Percentiles rank a stretch among this genome's conserved stretches.
These are phyloP conservation scores for Houttuynia cordata DNA, from an alignment of 164 flowering plant genomes.

Conservation along the genomic window DNA sequence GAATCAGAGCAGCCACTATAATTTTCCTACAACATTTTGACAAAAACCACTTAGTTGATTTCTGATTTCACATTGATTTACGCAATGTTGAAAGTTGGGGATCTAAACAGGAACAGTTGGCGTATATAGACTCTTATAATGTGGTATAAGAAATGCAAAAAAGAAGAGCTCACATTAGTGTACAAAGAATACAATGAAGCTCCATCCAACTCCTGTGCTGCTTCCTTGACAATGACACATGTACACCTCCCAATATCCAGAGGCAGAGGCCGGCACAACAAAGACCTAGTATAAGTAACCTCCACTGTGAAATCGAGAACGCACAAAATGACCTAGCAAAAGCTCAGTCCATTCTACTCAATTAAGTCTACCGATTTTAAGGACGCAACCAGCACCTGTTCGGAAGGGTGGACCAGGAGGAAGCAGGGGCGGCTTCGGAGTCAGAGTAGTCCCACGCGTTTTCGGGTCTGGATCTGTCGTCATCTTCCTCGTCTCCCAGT, in stretches of 20 bases:
- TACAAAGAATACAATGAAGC: constrained; percentile 64
- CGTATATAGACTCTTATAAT: too few species aligned
- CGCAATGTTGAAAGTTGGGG: too few species aligned
- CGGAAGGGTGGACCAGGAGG: constrained; percentile 87
- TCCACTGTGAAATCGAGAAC: not conserved
- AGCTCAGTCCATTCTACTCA: not conserved
- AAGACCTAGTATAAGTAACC: constrained; percentile 38
- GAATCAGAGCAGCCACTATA: too few species aligned
- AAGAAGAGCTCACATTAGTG: constrained; percentile 74
- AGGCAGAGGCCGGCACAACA: constrained; percentile 81
- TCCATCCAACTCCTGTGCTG: constrained; percentile 35
- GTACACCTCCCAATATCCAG: constrained; percentile 81
- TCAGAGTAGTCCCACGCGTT: constrained; percentile 83
- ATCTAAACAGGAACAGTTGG: too few species aligned
- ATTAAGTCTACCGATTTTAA: not conserved
- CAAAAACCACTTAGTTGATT: too few species aligned
- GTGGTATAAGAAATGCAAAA: too few species aligned
- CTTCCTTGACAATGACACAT: constrained; percentile 76
- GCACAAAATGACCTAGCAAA: not conserved
- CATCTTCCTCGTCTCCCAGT: constrained; percentile 14
- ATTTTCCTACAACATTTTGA: too few species aligned
- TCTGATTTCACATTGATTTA: too few species aligned
- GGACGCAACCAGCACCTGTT: constrained; percentile 41
- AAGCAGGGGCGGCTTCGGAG: constrained; percentile 93
- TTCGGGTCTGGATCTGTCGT: constrained; percentile 17